Percentiles rank a stretch among this genome's conserved stretches.
Evolutionary conservation across 2,329 filamentous ascomycete species (phyloP).

Genomic region (Mycosphaerella sp.): DNA sequence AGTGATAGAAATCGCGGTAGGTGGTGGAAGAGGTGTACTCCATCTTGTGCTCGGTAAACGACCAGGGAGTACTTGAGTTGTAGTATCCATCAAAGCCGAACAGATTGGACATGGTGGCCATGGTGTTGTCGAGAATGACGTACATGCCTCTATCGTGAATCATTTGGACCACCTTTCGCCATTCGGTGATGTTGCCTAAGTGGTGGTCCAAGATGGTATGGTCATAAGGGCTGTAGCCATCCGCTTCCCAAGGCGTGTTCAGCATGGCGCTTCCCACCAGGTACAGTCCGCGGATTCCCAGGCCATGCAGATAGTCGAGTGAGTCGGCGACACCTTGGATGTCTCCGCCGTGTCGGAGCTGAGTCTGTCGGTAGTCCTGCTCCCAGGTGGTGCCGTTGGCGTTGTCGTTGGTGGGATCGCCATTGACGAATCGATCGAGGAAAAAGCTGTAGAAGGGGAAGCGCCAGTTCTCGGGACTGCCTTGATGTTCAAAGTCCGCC

Average conservation of each 20-base stretch:
- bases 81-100: conserved; percentile 56
- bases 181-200: conserved; percentile 53
- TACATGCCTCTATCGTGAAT: conserved; percentile 60
- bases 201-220: conserved; percentile 58
- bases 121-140: conserved; percentile 59
- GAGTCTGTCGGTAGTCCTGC: conserved; percentile 54
- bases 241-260: conserved; percentile 58
- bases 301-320: conserved; percentile 58
- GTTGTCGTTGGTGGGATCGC: conserved; percentile 58
- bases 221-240: conserved; percentile 53
- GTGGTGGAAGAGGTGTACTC: conserved; percentile 49
- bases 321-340: conserved; percentile 52
- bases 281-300: conserved; percentile 57
- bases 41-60: conserved; percentile 50
- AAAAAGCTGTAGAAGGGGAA: conserved; percentile 61
- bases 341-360: conserved; percentile 59
- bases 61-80: conserved; percentile 53
- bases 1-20: conserved; percentile 54
- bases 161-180: conserved; percentile 52
- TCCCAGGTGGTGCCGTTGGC: conserved; percentile 56
- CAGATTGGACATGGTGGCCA: conserved; percentile 58
- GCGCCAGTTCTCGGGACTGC: conserved; percentile 57
- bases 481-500: conserved; percentile 41
- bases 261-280: conserved; percentile 58
- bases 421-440: conserved; percentile 58